Base-by-base conservation (phyloP, 2,329 filamentous ascomycete species). In the Mariannaea sp. region DNA sequence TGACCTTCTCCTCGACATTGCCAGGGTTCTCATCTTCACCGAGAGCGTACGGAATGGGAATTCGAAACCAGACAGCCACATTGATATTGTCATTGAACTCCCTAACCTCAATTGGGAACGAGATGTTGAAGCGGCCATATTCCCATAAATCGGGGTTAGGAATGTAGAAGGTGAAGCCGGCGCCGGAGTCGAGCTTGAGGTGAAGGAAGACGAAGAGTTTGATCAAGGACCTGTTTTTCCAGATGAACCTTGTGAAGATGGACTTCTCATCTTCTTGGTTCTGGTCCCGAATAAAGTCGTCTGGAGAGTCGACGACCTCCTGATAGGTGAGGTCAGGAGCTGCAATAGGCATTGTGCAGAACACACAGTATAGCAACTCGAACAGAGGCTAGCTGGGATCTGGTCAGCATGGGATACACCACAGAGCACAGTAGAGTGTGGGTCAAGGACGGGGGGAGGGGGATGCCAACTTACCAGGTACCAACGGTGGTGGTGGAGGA, bases 1-100 rank as follows among this genome's bases (percentile, higher is more conserved):
- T 13, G 5, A 53, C 29, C 32, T 53, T 53, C 14, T 53, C 50
- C 22, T 53, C 50, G 3, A 48, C 19, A 1, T 27, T 29, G 1
- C 49, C 42, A 2, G 36, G 12, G 16, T 36, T n/a, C 3, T 32
- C 14, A 10, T n/a, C 4, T 17, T 48, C 50, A 10, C 39, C 32
- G 5, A 30, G 16, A 9, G 30, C 13, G 3, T n/a, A 7, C 1
- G 50, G 50, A 3, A 42, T 26, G 14, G 38, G 22, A 2, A 30
- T 12, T 1, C 39, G 24, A 5, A 47, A 13, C 5, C 32, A n/a
- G 13, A 26, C 6, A 13, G 24, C 32, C 7, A 6, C 3, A 7
- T 19, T 3, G 3, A 4, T 0, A 3, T 27, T 33, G 6, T 0
- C 2, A 0, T n/a, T 32, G 2, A 7, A 5, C n/a, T 45, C 17